Percentiles rank a stretch among this genome's conserved stretches.
These are phyloP conservation scores for Coemansia sp. DNA, from an alignment of 192 early-diverging fungal genomes.

Conservation along the genomic window DNA sequence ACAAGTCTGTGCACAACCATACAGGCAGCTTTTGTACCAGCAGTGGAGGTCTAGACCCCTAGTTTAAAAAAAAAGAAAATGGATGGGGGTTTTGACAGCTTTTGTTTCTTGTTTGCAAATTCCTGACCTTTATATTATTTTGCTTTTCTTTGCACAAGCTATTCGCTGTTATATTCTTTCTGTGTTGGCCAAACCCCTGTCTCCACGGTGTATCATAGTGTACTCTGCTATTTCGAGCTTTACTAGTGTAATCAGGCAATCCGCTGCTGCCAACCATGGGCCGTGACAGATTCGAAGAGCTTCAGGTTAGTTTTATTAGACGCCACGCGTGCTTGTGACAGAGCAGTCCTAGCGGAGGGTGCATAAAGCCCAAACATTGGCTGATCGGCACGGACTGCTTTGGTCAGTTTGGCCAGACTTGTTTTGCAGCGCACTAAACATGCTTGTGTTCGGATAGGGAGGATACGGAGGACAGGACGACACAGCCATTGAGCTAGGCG, in stretches of 20 bases:
- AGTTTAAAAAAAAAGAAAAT: not conserved
- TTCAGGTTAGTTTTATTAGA: constrained; percentile 34
- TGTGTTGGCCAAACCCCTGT: not conserved
- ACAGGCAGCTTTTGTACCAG: not conserved
- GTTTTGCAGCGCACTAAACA: not conserved
- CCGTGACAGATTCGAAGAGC: constrained; percentile 53
- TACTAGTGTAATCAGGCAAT: not conserved
- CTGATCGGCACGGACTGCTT: not conserved
- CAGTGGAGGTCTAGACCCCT: not conserved
- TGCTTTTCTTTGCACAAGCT: not conserved
- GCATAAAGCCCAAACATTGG: constrained; percentile 11
- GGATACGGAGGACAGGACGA: constrained; percentile 37
- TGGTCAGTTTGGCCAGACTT: not conserved
- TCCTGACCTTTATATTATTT: not conserved
- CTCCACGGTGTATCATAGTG: not conserved
- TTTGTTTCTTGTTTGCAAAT: not conserved
- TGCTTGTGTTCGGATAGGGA: constrained; percentile 18
- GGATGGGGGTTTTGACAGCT: not conserved
- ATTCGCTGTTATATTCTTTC: not conserved
- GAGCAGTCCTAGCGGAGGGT: not conserved
- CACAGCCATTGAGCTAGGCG: constrained; percentile 45
- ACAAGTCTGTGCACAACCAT: not conserved
- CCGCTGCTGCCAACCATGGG: constrained; percentile 23
- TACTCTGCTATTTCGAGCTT: not conserved
- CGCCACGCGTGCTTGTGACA: not conserved